Conservation (phyloP, 2,329 filamentous ascomycete species). For the Aspergillus quadrilineatus region DNA sequence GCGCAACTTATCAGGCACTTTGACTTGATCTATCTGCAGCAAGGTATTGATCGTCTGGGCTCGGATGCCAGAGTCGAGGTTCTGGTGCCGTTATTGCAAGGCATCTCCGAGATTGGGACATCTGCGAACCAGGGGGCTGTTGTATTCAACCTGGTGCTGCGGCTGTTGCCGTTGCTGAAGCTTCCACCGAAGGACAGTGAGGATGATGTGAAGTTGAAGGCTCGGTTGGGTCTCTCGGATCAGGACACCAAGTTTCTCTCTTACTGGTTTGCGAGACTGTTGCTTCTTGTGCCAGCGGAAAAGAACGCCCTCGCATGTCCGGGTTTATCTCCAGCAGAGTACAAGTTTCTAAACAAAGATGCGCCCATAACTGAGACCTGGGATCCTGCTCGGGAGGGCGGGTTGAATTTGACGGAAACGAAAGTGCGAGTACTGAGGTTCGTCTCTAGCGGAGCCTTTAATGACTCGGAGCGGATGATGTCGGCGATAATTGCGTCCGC, state of each 20-base stretch:
- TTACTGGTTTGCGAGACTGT: conserved; percentile 71
- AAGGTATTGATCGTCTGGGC: conserved; percentile 67
- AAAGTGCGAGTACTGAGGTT: conserved; percentile 70
- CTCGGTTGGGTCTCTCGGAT: conserved; percentile 64
- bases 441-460: conserved; percentile 81
- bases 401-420: conserved; percentile 66
- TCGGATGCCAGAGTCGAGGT: conserved; percentile 66
- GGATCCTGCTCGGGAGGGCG: conserved; percentile 59
- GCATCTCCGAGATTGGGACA: conserved; percentile 61
- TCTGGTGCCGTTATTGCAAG: conserved; percentile 67
- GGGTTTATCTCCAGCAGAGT: conserved; percentile 65
- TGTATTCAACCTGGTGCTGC: conserved; percentile 80
- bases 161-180: conserved; percentile 65
- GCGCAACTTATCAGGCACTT: conserved; percentile 79
- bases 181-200: conserved; percentile 74
- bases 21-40: conserved; percentile 84
- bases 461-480: conserved; percentile 76
- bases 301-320: conserved; percentile 49
- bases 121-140: conserved; percentile 58
- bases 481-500: conserved; percentile 81
- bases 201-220: conserved; percentile 70
- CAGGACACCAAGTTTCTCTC: conserved; percentile 74
- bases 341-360: conserved; percentile 68
- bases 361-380: conserved; percentile 52
- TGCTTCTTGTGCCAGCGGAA: conserved; percentile 63